Base-by-base conservation (phyloP, 2,329 filamentous ascomycete species). In the Colletotrichum endophyticum region DNA sequence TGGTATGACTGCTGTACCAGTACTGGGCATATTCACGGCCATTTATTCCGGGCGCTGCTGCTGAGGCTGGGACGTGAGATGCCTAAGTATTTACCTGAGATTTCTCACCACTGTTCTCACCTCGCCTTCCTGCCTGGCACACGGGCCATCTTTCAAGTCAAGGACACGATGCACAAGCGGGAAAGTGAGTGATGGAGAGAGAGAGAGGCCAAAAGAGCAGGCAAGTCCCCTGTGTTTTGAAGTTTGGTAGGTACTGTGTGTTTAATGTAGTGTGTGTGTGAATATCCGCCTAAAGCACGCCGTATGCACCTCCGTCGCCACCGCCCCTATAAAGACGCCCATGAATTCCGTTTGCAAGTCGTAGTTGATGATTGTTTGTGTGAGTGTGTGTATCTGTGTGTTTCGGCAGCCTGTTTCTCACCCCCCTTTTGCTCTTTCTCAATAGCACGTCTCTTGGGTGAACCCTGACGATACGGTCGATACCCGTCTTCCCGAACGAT, bases 341-440 rank as follows among this genome's bases (percentile, higher is more conserved):
- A 57, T 59, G 66, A 69, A 69, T 69, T 69, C 44, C 66, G 53
- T 69, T 69, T 69, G 66, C 32, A 34, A 49, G 66, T 68, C n/a
- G 66, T 59, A 36, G 66, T 36, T 44, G 22, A 25, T 66, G 34
- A 22, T 49, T 49, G 44, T 49, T 49, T 13, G 19, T 49, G 44
- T 44, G 39, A 44, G 39, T 49, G 63, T 64, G 32, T 66, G 15
- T 49, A 1, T 39, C 25, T 67, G 27, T 66, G 16, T 66, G 63
- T 32, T 62, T 62, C 28, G 30, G 28, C 28, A 62, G 28, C n/a
- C 25, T 62, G 22, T 28, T 13, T 22, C 28, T 16, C 16, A 5
- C 28, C 4, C n/a, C 32, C 34, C 62, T 34, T 19, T 25, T 66
- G 4, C 11, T 22, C 56, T 59, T 28, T 62, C 25, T 3, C 28